phyloP scores from a whole-genome alignment of 495 filamentous ascomycete species.

The Lasiosphaeria miniovina region DNA sequence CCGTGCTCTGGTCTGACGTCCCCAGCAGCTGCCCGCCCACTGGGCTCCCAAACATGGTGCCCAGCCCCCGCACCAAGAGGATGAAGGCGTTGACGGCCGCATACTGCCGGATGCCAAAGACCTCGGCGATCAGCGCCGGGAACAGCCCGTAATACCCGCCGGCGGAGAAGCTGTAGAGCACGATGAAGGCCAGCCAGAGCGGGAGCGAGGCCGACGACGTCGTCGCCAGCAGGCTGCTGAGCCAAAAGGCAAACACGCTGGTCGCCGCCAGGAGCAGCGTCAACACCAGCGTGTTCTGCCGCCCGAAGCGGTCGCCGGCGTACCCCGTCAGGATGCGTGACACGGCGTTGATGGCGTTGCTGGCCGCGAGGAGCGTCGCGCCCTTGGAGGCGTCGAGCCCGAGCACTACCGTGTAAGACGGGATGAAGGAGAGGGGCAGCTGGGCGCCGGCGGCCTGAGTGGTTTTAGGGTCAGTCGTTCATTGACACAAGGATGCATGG shows the following conservation, averaged over 20 bases:
- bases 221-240: conserved; percentile 30
- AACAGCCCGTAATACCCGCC: conserved; percentile 48
- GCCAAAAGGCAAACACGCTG: conserved; percentile 52
- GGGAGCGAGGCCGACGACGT: conserved; percentile 7
- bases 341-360: conserved; percentile 55
- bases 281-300: conserved; percentile 52
- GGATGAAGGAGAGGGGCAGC: conserved; percentile 46
- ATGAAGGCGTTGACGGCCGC: conserved; percentile 58
- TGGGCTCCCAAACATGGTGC: conserved; percentile 54
- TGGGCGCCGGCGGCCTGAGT: conserved; percentile 36
- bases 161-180: conserved; percentile 52
- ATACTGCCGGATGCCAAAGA: conserved; percentile 58
- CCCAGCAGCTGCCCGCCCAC: conserved; percentile 44
- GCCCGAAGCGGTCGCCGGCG: conserved; percentile 46
- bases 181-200: conserved; percentile 52
- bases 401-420: conserved; percentile 42
- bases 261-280: conserved; percentile 46
- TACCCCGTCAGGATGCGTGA: conserved; percentile 51
- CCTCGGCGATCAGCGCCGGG: conserved; percentile 50
- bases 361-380: conserved; percentile 50
- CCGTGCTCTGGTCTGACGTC: conserved; percentile 16
- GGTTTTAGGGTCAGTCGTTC: too few species aligned
- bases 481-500: too few species aligned
- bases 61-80: conserved; percentile 54
- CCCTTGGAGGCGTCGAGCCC: conserved; percentile 40